Base-by-base conservation (phyloP, 352 stramenopile species). In the Phytophthora cryptogea region DNA sequence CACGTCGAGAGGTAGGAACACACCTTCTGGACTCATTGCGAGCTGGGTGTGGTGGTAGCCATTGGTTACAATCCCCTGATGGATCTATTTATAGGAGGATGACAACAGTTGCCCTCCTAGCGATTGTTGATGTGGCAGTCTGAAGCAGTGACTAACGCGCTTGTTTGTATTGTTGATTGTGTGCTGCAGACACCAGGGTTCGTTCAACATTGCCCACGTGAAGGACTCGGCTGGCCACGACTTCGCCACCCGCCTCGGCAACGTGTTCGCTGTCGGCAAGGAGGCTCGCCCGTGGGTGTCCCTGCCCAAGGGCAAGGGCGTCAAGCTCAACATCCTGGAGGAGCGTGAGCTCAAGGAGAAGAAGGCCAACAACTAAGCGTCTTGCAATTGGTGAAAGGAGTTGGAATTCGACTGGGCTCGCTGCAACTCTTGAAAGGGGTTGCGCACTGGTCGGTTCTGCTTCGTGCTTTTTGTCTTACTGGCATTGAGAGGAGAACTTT, bases 281-380 rank as follows among this genome's bases (percentile, higher is more conserved):
- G 85, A 92, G 56, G 86, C 92, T 52, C 89, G 93, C 36, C 89
- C 96, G 61, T 90, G 93, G 67, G 89, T 99, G 46, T 97, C 94
- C 46, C 88, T 99, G 52, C 97, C 97, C 35, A 98, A 98, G 85
- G 97, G 96, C 86, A 98, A 98, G 87, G 97, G 97, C 75, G 88
- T 99, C 82, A 99, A 99, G 95, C 96, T 99, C 71, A 97, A 81
- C 71, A 99, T 99, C 70, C 74, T 99, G 52, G 94, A 99, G 80
- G 90, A 99, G 88, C 80, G 80, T 45, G 74, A 76, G 57, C 71
- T 91, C 44, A 83, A 84, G 51, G 83, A 92, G 69, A 92, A 91
- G 74, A 75, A 78, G 63, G 71, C 74, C 63, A 80, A 83, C 61
- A 86, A 88, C 73, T 90, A 87, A 81, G 44, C 50, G 39, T 63